These are phyloP conservation scores for Hirschfeldia incana DNA, from an alignment of 345 rosid genomes.

Conservation along the genomic window DNA sequence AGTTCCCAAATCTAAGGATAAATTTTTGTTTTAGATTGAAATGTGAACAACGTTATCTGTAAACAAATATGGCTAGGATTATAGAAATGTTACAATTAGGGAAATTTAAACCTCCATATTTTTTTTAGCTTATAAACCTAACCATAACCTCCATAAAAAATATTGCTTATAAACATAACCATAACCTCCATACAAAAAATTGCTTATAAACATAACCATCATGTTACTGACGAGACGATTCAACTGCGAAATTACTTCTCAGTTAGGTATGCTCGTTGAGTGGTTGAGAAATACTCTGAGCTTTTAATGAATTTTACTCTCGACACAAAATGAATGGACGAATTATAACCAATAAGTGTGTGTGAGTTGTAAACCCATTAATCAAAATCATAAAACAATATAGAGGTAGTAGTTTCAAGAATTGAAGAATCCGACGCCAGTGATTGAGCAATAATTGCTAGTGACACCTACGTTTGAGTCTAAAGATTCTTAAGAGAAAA, in stretches of 20 bases:
- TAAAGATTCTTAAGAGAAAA: slow-evolving; percentile 18
- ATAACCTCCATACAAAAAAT: background rate
- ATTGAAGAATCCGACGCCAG: slow-evolving; percentile 30
- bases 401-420: background rate
- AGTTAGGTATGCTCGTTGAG: background rate
- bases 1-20: slow-evolving; percentile 16
- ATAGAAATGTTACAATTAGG: background rate
- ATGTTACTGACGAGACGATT: background rate
- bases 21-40: background rate
- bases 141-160: too few species aligned
- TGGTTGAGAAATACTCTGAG: background rate
- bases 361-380: slow-evolving; percentile 2
- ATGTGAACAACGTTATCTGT: background rate
- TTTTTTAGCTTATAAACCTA: too few species aligned
- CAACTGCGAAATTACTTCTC: background rate
- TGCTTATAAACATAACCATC: too few species aligned
- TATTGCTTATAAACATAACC: too few species aligned
- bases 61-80: background rate
- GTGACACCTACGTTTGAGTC: slow-evolving; percentile 18
- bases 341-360: background rate
- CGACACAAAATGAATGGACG: background rate
- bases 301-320: background rate
- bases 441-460: slow-evolving; percentile 35
- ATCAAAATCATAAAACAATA: background rate
- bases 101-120: background rate